Evolutionary conservation across 495 filamentous ascomycete genomes (phyloP).

Genomic region (Penicillium robsamsonii): DNA sequence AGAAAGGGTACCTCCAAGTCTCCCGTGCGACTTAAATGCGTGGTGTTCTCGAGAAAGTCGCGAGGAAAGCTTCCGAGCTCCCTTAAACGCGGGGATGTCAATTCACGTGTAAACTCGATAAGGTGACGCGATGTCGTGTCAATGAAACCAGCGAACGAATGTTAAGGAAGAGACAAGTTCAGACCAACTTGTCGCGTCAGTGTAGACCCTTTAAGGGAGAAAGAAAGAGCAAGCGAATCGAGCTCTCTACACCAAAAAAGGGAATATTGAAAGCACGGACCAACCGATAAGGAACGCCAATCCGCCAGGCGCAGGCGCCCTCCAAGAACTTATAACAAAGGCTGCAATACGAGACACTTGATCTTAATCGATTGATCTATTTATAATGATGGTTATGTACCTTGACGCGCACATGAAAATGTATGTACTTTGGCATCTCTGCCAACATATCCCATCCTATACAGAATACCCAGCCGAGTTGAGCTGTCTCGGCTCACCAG

Average conservation of each 20-base stretch:
- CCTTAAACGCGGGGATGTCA: not conserved
- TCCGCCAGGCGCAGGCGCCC: not conserved
- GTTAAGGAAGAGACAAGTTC: not conserved
- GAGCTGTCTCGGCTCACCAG: conserved; percentile 72
- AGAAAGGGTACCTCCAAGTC: not conserved
- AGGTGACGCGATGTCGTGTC: not conserved
- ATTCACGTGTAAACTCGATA: not conserved
- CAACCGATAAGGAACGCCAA: not conserved
- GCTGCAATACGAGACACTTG: not conserved
- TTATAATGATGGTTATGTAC: not conserved
- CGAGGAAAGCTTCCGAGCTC: not conserved
- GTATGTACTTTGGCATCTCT: not conserved
- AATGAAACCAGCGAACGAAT: too few relatives aligned
- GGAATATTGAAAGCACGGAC: not conserved
- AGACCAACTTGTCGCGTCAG: not conserved
- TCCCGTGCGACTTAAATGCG: not conserved
- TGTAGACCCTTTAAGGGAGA: not conserved
- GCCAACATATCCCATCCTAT: conserved; percentile 31
- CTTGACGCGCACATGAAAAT: not conserved
- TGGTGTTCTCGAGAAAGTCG: not conserved
- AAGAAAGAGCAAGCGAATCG: not conserved
- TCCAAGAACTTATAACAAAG: not conserved
- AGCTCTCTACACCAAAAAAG: not conserved
- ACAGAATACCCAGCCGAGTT: conserved; percentile 70
- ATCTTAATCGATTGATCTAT: not conserved